Evolutionary conservation across 345 rosid species (phyloP).

Genomic region (Ceriops decandra): DNA sequence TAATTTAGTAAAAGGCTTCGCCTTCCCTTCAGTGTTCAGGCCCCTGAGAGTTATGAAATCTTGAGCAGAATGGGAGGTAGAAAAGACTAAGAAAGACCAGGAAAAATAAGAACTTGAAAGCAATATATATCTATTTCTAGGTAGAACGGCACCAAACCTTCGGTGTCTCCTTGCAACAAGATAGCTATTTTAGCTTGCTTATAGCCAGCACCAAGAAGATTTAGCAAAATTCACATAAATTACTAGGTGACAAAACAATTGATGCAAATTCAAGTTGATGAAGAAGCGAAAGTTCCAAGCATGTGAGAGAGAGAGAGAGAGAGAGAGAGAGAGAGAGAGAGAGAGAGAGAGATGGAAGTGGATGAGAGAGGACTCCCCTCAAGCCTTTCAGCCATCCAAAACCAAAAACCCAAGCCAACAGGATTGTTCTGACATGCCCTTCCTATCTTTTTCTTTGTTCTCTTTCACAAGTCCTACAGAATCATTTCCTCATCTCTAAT

Average conservation of each 20-base stretch:
- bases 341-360: slow-evolving; percentile 26
- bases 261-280: neutral
- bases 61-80: neutral
- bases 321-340: slow-evolving; percentile 21
- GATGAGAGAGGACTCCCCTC: slow-evolving; percentile 33
- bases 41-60: neutral
- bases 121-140: neutral
- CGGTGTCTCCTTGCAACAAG: slow-evolving; percentile 3
- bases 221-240: slow-evolving; percentile 15
- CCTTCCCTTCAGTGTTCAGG: neutral
- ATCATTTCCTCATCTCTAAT: neutral
- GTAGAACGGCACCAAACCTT: slow-evolving; percentile 20
- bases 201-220: slow-evolving; percentile 28
- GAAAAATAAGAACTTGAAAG: neutral
- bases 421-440: slow-evolving; percentile 41
- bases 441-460: slow-evolving; percentile 49
- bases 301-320: no score
- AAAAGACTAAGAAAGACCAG: neutral
- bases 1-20: slow-evolving; percentile 32
- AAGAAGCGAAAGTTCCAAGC: neutral
- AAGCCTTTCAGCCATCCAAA: slow-evolving; percentile 34
- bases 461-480: slow-evolving; percentile 21
- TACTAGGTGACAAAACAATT: neutral
- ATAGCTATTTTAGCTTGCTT: neutral
- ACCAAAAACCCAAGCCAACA: slow-evolving; percentile 26